These are phyloP conservation scores for Cylindrodendrum hubeiense DNA, from an alignment of 2,329 filamentous ascomycete genomes.

Conservation along the genomic window DNA sequence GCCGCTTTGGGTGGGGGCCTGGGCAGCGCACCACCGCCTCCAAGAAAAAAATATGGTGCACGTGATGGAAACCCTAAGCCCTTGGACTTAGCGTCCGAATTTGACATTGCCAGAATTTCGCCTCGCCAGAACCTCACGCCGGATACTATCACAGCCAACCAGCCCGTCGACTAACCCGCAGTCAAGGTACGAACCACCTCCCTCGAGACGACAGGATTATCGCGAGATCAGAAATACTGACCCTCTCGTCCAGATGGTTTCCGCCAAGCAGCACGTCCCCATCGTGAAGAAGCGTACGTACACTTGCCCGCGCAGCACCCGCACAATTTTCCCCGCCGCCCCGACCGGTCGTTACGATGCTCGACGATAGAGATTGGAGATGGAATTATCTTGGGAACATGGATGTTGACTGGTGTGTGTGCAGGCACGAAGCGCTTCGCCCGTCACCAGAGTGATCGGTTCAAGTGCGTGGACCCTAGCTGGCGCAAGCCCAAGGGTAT, in stretches of 20 bases:
- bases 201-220: conserved; percentile 24
- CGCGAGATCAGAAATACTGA: conserved; percentile 44
- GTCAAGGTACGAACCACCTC: conserved; percentile 54
- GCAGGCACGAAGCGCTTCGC: conserved; percentile 93
- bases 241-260: conserved; percentile 80
- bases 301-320: conserved; percentile 30
- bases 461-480: conserved; percentile 89
- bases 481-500: conserved; percentile 99
- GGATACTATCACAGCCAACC: conserved; percentile 52
- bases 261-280: conserved; percentile 98
- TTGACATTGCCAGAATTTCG: conserved; percentile 53
- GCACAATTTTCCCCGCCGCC: conserved; percentile 15
- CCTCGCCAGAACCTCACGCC: conserved; percentile 50
- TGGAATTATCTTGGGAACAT: conserved; percentile 16
- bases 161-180: conserved; percentile 51
- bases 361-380: conserved; percentile 27
- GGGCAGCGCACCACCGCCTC: conserved; percentile 1
- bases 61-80: conserved; percentile 52
- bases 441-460: conserved; percentile 97
- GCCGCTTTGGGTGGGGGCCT: conserved; percentile 36
- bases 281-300: conserved; percentile 99
- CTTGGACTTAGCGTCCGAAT: conserved; percentile 46
- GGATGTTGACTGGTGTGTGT: conserved; percentile 55
- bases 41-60: conserved; percentile 36
- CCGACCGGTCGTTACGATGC: conserved; percentile 29